phyloP scores from a whole-genome alignment of 2,329 filamentous ascomycete species.

The Lomentospora prolificans region DNA sequence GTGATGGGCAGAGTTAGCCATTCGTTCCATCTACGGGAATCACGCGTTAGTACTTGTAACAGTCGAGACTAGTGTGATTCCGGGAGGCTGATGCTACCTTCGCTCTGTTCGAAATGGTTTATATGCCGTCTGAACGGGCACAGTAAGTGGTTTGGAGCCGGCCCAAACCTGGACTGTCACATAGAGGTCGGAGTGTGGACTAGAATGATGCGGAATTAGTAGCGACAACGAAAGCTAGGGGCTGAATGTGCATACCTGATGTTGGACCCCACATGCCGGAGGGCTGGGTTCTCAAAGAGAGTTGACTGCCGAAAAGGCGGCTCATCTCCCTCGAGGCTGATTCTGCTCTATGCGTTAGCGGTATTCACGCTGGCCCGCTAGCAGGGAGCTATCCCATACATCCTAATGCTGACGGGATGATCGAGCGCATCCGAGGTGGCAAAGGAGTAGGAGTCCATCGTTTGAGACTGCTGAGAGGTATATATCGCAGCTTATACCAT shows the following conservation, averaged over 20 bases:
- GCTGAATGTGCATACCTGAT: constrained; percentile 49
- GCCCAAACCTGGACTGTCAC: constrained; percentile 91
- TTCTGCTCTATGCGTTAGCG: constrained; percentile 4
- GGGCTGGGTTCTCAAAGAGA: constrained; percentile 65
- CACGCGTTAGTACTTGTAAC: background rate
- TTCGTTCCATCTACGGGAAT: constrained; percentile 70
- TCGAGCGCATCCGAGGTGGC: constrained; percentile 78
- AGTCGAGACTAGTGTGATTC: background rate
- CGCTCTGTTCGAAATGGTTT: constrained; percentile 73
- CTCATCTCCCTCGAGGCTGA: constrained; percentile 37
- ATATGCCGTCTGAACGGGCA: constrained; percentile 86
- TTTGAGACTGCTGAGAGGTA: background rate
- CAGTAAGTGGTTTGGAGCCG: constrained; percentile 87
- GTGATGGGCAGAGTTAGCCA: constrained; percentile 84
- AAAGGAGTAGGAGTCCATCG: constrained; percentile 94
- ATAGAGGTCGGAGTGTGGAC: constrained; percentile 78
- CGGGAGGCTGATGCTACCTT: constrained; percentile 30
- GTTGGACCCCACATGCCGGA: constrained; percentile 82
- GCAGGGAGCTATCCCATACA: constrained; percentile 31
- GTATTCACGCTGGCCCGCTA: background rate
- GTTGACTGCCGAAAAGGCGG: constrained; percentile 46
- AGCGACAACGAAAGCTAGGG: constrained; percentile 11
- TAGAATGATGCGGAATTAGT: constrained; percentile 23
- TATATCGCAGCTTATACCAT: constrained; percentile 2
- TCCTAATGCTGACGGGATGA: constrained; percentile 58